These are phyloP conservation scores for Pleurotus ostreatus DNA, from an alignment of 768 basidiomycete species.

Conservation along the genomic window DNA sequence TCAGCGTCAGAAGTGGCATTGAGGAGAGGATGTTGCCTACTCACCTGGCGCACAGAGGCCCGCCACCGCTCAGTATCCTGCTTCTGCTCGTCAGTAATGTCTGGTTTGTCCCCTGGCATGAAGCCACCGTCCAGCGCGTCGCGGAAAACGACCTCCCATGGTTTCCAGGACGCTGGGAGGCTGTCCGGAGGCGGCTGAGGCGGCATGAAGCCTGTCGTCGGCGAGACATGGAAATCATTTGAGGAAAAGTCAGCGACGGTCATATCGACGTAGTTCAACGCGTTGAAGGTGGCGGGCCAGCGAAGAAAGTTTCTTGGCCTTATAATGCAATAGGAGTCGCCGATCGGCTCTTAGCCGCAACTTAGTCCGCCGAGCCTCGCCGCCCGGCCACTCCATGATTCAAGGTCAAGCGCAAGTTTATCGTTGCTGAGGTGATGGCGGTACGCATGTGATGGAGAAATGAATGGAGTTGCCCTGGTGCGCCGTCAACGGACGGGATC, in stretches of 20 bases:
- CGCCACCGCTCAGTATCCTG: conserved; percentile 43
- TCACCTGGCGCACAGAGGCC: conserved; percentile 30
- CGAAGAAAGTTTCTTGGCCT: not conserved
- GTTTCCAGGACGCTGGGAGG: conserved; percentile 48
- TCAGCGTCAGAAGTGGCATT: not conserved
- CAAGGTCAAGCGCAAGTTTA: not conserved
- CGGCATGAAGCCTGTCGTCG: conserved; percentile 89
- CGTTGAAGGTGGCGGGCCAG: not conserved
- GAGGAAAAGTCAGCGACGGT: conserved; percentile 37
- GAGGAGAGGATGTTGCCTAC: conserved; percentile 20
- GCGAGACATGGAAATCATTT: conserved; percentile 89
- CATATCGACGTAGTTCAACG: not conserved
- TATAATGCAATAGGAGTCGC: not conserved
- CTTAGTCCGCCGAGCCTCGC: not conserved
- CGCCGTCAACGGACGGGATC: not conserved
- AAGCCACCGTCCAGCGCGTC: conserved; percentile 39
- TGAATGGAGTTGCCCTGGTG: not conserved
- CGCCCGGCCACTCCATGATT: not conserved
- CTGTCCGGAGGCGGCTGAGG: conserved; percentile 64
- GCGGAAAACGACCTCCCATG: conserved; percentile 61
- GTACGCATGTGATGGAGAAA: conserved; percentile 1
- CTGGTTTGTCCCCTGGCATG: conserved; percentile 50
- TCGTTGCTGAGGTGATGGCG: not conserved
- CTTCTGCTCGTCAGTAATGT: conserved; percentile 29
- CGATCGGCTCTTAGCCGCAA: conserved; percentile 7